Base-by-base conservation (phyloP, 2,329 filamentous ascomycete genomes). In the Venturia effusa region DNA sequence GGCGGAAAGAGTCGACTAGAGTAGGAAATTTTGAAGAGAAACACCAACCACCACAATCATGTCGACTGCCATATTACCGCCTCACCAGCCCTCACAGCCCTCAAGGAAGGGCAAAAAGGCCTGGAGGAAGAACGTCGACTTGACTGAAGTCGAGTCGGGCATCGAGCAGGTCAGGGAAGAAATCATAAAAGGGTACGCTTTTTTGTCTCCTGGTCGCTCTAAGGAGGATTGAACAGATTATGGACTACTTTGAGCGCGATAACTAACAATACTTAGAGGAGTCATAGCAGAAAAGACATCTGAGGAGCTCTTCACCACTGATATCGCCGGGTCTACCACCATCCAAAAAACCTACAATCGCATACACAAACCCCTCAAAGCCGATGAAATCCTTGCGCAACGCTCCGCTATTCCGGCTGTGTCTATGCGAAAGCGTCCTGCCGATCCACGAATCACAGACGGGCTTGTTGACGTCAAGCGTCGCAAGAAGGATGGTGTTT, bases 91-190 rank as follows among this genome's bases (percentile, higher is more conserved):
- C 77, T 92, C 85, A 67, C 94, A 99, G 76, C 85, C 92, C 32
- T 97, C 93, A 5, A 84, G 94, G 73, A 99, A 99, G 75, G 94
- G 95, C 70, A 97, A 97, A 78, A 97, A 96, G 79, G 93, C 94
- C 39, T 99, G 94, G 94, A 85, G 94, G 73, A 99, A 97, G 76
- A 96, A 99, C 78, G 91, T 99, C 75, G 91, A 99, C 77, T 84
- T 97, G 67, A 88, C 90, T 34, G 88, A 96, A 67, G 84, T 99
- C 32, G 84, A 93, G 70, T 79, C 88, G 63, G 94, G 94, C 66
- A 84, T 99, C 40, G 88, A 92, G 67, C 83, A 89, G 71, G 80
- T 95, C 68, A 91, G 94, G 71, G 88, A 95, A 65, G 89, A 97
- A 79, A 88, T 97, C 66, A 94, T 96, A 68, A 84, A 88, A 48